Conservation (phyloP, 805 yeast species). For the Nakazawaea sp. region DNA sequence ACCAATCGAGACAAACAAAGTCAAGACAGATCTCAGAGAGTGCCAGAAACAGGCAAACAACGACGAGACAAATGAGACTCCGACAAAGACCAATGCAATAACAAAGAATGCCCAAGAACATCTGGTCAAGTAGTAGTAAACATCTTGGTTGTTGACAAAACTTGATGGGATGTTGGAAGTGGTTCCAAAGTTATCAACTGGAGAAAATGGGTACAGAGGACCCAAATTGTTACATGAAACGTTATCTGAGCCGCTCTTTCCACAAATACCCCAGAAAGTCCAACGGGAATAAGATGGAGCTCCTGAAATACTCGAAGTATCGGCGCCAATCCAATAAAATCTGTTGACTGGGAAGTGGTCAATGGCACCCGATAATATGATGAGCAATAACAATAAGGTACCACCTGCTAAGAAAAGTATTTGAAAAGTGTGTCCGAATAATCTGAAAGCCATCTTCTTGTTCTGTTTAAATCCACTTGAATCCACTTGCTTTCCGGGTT, state of each 20-base stretch:
- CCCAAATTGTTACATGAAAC: constrained; percentile 33
- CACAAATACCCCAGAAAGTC: constrained; percentile 81
- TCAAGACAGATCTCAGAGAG: constrained; percentile 46
- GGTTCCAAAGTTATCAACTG: constrained; percentile 65
- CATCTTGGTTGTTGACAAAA: constrained; percentile 40
- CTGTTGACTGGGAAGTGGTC: constrained; percentile 50
- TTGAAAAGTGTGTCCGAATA: constrained; percentile 39
- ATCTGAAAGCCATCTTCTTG: neutral
- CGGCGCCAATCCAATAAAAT: constrained; percentile 68
- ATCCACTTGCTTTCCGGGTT: too few relatives aligned
- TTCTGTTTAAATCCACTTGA: too few relatives aligned
- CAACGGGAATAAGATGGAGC: constrained; percentile 56
- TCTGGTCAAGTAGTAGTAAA: constrained; percentile 62
- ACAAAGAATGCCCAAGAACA: constrained; percentile 60
- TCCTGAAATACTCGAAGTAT: constrained; percentile 46
- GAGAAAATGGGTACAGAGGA: constrained; percentile 72
- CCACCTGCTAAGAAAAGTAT: constrained; percentile 38
- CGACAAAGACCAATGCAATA: constrained; percentile 53
- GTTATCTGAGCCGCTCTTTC: constrained; percentile 23
- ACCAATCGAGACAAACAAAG: constrained; percentile 45
- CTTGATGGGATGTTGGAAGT: constrained; percentile 43
- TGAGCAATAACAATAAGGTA: constrained; percentile 45
- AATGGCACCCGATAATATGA: constrained; percentile 59
- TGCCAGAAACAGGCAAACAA: constrained; percentile 50
- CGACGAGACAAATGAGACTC: constrained; percentile 51